Evolutionary conservation across 2,329 filamentous ascomycete genomes (phyloP).

Genomic region (Xylariaceae sp.): DNA sequence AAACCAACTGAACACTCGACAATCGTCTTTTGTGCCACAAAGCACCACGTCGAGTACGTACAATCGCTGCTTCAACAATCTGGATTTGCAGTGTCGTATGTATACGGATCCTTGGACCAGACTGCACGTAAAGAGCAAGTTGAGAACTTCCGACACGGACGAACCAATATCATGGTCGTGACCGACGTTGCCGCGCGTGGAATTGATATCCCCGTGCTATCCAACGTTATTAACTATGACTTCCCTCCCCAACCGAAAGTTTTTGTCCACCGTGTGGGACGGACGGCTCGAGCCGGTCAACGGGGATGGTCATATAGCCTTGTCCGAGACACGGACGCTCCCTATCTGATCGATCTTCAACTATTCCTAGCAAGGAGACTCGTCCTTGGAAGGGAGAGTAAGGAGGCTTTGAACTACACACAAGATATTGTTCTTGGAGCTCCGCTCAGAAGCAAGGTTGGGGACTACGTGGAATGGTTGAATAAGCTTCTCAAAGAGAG

Average conservation of each 20-base stretch:
- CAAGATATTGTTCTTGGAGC: constrained; percentile 79
- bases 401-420: constrained; percentile 60
- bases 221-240: constrained; percentile 98
- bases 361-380: constrained; percentile 85
- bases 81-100: constrained; percentile 86
- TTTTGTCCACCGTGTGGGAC: constrained; percentile 90
- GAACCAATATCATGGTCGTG: constrained; percentile 85
- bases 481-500: constrained; percentile 70
- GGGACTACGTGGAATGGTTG: constrained; percentile 73
- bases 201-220: constrained; percentile 86
- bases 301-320: constrained; percentile 94
- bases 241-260: constrained; percentile 96
- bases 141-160: constrained; percentile 76
- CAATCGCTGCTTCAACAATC: constrained; percentile 68
- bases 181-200: constrained; percentile 94
- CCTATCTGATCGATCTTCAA: constrained; percentile 89
- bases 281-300: constrained; percentile 88
- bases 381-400: constrained; percentile 60
- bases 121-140: constrained; percentile 88
- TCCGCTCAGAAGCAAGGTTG: constrained; percentile 64
- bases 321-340: constrained; percentile 77
- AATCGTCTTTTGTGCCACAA: constrained; percentile 61
- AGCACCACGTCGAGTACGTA: constrained; percentile 95
- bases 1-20: constrained; percentile 86
- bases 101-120: constrained; percentile 91